Percentiles rank a stretch among this genome's conserved stretches.
These are phyloP conservation scores for Aspergillus costaricaensis DNA, from an alignment of 2,329 filamentous ascomycete genomes.

Conservation along the genomic window DNA sequence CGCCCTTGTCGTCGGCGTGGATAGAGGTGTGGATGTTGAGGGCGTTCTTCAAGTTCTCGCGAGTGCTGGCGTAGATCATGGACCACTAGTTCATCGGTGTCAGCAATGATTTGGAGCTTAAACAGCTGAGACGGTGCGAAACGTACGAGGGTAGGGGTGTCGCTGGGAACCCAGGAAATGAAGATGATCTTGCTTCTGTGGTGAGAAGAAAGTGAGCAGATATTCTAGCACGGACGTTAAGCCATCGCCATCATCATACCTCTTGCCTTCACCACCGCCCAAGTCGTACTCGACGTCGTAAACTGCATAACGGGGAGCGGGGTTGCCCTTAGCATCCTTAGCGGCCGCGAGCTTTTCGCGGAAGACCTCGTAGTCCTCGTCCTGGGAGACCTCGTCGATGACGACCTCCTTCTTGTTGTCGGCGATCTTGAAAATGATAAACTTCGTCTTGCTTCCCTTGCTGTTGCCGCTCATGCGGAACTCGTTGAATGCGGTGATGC, in stretches of 20 bases:
- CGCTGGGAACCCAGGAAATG: constrained; percentile 51
- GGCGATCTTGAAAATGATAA: constrained; percentile 55
- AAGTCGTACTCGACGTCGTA: constrained; percentile 55
- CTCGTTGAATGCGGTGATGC: constrained; percentile 50
- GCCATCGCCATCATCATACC: constrained; percentile 35
- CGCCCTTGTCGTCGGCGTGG: constrained; percentile 45
- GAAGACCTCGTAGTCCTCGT: constrained; percentile 52
- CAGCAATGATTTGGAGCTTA: constrained; percentile 13
- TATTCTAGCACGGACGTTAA: background rate
- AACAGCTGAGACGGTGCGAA: background rate
- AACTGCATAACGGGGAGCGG: constrained; percentile 51
- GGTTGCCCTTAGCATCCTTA: constrained; percentile 46
- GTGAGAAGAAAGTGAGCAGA: constrained; percentile 20
- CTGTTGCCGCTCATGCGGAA: constrained; percentile 48
- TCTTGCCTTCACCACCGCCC: constrained; percentile 50
- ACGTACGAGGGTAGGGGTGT: constrained; percentile 45
- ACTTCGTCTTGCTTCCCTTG: constrained; percentile 43
- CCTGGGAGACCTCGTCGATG: constrained; percentile 48
- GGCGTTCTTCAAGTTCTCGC: constrained; percentile 51
- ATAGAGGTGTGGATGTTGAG: constrained; percentile 46
- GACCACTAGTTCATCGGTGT: constrained; percentile 39
- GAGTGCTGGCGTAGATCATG: constrained; percentile 55
- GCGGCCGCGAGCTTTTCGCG: constrained; percentile 47
- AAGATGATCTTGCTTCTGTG: constrained; percentile 54
- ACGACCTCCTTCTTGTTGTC: constrained; percentile 54